Conservation (phyloP, 129 eudicot species). For the Pittosporum tobira region DNA sequence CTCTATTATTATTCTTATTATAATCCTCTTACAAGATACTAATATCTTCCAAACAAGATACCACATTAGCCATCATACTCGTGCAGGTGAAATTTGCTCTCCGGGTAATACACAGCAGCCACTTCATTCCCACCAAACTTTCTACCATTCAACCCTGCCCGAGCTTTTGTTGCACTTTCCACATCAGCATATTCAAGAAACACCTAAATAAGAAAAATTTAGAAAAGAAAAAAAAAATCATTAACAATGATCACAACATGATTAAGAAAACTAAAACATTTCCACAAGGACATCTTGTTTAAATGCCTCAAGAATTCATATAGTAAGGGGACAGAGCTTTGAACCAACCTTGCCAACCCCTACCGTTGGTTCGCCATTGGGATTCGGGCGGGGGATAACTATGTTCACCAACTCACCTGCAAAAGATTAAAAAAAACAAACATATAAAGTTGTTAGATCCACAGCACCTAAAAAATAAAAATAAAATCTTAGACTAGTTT, state of each 20-base stretch:
- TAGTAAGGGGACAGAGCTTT: no score
- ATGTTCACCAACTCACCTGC: slow-evolving; percentile 74
- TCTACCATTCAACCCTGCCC: slow-evolving; percentile 74
- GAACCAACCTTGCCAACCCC: slow-evolving; percentile 93
- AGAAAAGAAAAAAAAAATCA: no score
- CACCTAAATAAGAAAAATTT: slow-evolving; percentile 40
- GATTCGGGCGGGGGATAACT: slow-evolving; percentile 80
- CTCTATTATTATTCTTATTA: no score
- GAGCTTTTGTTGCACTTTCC: slow-evolving; percentile 68
- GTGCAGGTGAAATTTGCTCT: slow-evolving; percentile 54
- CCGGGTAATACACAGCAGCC: slow-evolving; percentile 71
- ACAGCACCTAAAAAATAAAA: not conserved
- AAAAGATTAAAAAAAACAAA: not conserved
- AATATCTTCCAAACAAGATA: not conserved
- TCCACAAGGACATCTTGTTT: no score
- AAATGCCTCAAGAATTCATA: no score
- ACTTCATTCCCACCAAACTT: slow-evolving; percentile 90
- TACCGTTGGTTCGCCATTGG: slow-evolving; percentile 65
- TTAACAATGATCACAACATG: no score
- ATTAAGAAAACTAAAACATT: no score
- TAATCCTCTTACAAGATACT: no score
- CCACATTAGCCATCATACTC: slow-evolving; percentile 48
- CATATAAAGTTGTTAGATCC: slow-evolving; percentile 9
- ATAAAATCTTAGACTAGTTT: not conserved
- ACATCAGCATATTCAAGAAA: slow-evolving; percentile 67